Base-by-base conservation (phyloP, 208 protist species). In the Leishmania braziliensis region DNA sequence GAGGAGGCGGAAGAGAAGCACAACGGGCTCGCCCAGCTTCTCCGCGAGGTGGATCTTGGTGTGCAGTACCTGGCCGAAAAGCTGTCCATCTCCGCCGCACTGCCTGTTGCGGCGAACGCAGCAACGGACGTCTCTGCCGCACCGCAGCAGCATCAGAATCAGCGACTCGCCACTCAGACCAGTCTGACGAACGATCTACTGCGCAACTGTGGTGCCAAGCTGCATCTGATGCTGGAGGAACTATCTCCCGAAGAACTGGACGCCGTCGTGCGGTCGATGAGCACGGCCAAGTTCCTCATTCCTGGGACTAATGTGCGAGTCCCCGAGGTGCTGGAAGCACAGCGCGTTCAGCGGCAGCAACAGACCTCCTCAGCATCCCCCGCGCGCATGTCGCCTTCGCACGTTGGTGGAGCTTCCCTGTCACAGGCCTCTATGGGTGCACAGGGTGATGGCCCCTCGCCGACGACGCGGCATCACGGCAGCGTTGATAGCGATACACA, bases 61-160 rank as follows among this genome's bases (percentile, higher is more conserved):
- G 90, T 98, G 39, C 92, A 97, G 75, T 94, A 97, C 77, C 87
- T 99, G 29, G 89, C 89, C 18, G 93, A 98, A 76, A 98, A 97
- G 86, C 84, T 98, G 33, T 86, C 80, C 66, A 83, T 80, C 50
- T 23, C 80, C 23, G 50, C 39, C 54, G 77, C 72, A n/a, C 54
- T 20, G 23, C 5, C 80, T 16, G 46, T 79, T 16, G 2, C 79
- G 56, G 60, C 75, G 23, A 85, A 53, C 73, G 48, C 75, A 10
- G 50, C 68, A n/a, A 53, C 76, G 10, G 77, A 48, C 50, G 56
- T 54, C 46, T 29, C 65, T 29, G 72, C 33, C 0, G 51, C 46
- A 46, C 60, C 33, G 77, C 69, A 53, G 54, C 54, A 83, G 75
- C 77, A 33, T 29, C 43, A 51, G 50, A 76, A 84, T 65, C 60